phyloP scores from a whole-genome alignment of 768 basidiomycete genomes.

The Pleurotus pulmonarius region DNA sequence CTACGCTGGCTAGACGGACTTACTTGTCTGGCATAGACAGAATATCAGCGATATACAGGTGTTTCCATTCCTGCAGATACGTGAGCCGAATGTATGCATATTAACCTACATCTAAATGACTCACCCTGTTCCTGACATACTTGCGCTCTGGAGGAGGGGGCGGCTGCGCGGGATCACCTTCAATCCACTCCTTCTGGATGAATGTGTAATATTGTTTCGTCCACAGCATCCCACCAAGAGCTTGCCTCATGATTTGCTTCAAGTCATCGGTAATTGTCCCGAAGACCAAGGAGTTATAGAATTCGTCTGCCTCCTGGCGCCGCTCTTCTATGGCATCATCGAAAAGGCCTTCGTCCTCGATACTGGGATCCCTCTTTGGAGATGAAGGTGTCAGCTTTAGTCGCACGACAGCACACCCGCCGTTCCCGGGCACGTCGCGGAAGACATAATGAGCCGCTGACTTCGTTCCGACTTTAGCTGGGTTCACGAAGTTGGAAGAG shows the following conservation, averaged over 20 bases:
- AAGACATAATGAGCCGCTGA: slow-evolving; percentile 91
- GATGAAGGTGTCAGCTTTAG: slow-evolving; percentile 83
- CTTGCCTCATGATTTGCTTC: slow-evolving; percentile 95
- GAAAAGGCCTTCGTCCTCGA: slow-evolving; percentile 86
- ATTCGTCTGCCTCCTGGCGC: slow-evolving; percentile 92
- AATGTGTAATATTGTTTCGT: slow-evolving; percentile 97
- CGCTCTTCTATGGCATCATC: slow-evolving; percentile 89
- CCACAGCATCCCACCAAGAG: slow-evolving; percentile 96
- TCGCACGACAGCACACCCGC: slow-evolving; percentile 93
- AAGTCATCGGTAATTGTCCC: slow-evolving; percentile 91
- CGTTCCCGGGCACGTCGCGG: slow-evolving; percentile 79
- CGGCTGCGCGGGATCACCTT: slow-evolving; percentile 94
- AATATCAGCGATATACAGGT: slow-evolving; percentile 93
- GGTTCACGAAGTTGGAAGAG: slow-evolving; percentile 70
- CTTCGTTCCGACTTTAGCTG: slow-evolving; percentile 86
- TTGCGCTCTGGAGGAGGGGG: slow-evolving; percentile 90
- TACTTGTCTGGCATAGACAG: slow-evolving; percentile 99
- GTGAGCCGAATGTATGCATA: background rate
- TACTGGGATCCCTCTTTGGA: slow-evolving; percentile 69
- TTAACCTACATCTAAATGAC: slow-evolving; percentile 15
- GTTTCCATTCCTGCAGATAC: slow-evolving; percentile 78
- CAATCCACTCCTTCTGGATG: slow-evolving; percentile 94
- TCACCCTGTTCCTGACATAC: slow-evolving; percentile 74
- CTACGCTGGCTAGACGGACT: slow-evolving; percentile 15
- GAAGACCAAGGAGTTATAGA: slow-evolving; percentile 76